Conservation (phyloP, 345 rosid genomes). For the Citrus sp. region DNA sequence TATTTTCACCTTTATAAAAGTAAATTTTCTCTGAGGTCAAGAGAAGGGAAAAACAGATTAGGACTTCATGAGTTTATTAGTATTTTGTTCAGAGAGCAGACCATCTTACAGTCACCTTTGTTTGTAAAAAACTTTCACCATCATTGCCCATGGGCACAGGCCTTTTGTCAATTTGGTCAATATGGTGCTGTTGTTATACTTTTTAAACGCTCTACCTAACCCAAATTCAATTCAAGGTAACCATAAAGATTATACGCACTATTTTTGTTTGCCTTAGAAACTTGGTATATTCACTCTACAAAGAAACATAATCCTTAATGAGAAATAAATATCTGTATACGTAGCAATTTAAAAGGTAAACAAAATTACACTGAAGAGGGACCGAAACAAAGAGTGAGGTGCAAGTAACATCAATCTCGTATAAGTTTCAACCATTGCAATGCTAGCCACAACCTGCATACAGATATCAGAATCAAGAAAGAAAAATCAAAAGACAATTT, state of each 20-base stretch:
- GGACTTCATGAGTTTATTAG: not conserved
- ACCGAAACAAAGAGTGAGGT: slow-evolving; percentile 88
- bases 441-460: slow-evolving; percentile 89
- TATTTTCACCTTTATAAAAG: not conserved
- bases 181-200: not conserved
- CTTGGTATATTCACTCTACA: not conserved
- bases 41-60: not conserved
- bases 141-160: not conserved
- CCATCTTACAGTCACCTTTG: not conserved
- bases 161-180: not conserved
- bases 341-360: slow-evolving; percentile 15
- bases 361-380: slow-evolving; percentile 77
- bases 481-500: not conserved
- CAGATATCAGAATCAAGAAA: slow-evolving; percentile 18
- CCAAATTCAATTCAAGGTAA: not conserved
- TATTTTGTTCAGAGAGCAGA: not conserved
- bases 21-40: not conserved
- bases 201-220: not conserved
- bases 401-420: slow-evolving; percentile 82
- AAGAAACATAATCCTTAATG: not conserved
- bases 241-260: not conserved
- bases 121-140: not conserved
- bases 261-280: not conserved
- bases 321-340: slow-evolving; percentile 6
- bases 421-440: slow-evolving; percentile 99